A percentile compares a stretch with the other conserved stretches of the same genome.
phyloP scores from a whole-genome alignment of 2,329 filamentous ascomycete genomes.

The Emmonsia crescens region DNA sequence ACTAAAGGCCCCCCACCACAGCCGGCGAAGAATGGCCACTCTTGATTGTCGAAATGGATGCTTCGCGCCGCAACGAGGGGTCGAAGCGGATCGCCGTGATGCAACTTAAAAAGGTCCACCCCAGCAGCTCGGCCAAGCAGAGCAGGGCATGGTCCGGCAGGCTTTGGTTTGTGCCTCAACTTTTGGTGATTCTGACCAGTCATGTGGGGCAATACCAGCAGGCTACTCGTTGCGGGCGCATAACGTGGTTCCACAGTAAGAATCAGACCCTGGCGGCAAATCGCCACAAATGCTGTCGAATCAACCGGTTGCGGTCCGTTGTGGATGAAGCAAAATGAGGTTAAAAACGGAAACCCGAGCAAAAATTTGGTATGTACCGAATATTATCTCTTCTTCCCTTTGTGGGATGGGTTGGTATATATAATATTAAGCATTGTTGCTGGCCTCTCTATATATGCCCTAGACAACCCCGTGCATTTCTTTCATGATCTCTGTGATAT shows the following conservation, averaged over 20 bases:
- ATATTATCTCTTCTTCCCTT: background rate
- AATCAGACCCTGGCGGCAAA: background rate
- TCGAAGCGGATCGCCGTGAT: background rate
- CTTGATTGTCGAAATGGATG: background rate
- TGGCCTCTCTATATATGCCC: background rate
- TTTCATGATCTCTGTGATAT: background rate
- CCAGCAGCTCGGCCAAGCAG: background rate
- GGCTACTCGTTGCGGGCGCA: background rate
- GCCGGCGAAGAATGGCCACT: background rate
- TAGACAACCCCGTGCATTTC: background rate
- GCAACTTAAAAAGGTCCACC: background rate
- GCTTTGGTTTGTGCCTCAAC: background rate
- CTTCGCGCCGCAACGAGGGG: background rate
- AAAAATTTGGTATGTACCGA: background rate
- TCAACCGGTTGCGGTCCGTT: background rate
- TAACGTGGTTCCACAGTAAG: conserved; percentile 1
- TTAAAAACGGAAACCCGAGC: background rate
- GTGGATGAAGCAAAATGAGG: conserved; percentile 2
- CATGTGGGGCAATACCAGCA: background rate
- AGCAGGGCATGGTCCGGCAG: background rate
- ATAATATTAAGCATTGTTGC: background rate
- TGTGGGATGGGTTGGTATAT: background rate
- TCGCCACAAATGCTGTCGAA: conserved; percentile 2
- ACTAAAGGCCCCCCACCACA: background rate
- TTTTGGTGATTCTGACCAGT: background rate